Evolutionary conservation across 306 rosid species (phyloP), one percentile per base, ranked within the genome.

Genomic region (Fragaria nilgerrensis): DNA sequence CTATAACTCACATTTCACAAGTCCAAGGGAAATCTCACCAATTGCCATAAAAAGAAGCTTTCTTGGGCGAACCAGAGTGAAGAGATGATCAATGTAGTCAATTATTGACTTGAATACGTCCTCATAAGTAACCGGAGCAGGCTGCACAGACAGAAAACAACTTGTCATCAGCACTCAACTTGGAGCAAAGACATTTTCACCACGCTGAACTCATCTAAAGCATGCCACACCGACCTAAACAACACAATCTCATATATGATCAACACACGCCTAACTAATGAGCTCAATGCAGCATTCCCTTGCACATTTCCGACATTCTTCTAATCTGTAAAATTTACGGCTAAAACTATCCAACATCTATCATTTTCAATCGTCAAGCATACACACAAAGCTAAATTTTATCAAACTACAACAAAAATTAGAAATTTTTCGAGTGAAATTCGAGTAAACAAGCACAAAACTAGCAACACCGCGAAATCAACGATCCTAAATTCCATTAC

Each of bases 11-110:
- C 45, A 66, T 62, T 75, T 64, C 61, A 67, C 20, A 55, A 45
- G 62, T 10, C 47, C 48, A 76, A 76, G 50, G 74, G 14, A 62
- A 47, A 19, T 13, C 90, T 78, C 84, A 95, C 98, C 97, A 20
- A 92, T 89, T 81, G 98, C 98, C 82, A 95, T 83, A 89, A 80
- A 95, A 37, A 95, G 92, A 85, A 95, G 91, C 89, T 87, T 95
- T 89, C 98, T 89, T 36, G 98, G 98, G 16, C 98, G 95, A 86
- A 95, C 96, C 91, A 95, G 82, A 49, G 90, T 65, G 86, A 89
- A 90, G 37, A 95, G 86, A 88, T 95, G 97, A 75, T 95, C 98
- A 67, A 90, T 88, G 82, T 95, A 95, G 73, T 87, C 91, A 78
- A 95, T 92, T 36, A 95, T 90, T 59, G 90, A 84, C 74, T 81